Conservation (phyloP, 345 rosid species). For the Eucalyptus cladocalyx region DNA sequence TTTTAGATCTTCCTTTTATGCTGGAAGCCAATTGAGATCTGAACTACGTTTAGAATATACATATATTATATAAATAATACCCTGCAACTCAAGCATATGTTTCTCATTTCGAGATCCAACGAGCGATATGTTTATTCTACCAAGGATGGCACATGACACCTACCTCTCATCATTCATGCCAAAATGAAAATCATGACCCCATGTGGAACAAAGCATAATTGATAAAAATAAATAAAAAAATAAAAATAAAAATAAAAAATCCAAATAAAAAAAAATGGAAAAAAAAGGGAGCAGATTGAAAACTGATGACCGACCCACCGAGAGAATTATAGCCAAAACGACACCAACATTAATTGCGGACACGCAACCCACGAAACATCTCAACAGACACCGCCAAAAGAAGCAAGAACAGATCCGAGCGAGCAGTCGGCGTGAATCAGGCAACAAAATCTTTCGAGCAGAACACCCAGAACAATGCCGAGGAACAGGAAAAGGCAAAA, state of each 20-base stretch:
- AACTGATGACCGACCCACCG: background rate
- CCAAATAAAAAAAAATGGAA: background rate
- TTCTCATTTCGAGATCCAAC: background rate
- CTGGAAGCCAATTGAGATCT: background rate
- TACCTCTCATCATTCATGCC: background rate
- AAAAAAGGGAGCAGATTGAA: background rate
- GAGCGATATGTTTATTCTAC: background rate
- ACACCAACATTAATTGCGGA: background rate
- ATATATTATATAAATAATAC: background rate
- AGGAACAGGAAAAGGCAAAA: background rate
- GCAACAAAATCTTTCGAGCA: background rate
- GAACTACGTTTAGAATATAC: background rate
- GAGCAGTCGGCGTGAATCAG: background rate
- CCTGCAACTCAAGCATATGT: background rate
- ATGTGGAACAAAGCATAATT: background rate
- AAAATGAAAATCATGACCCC: background rate
- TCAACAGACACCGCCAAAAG: background rate
- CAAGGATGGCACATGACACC: background rate
- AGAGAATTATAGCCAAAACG: background rate
- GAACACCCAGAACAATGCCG: background rate
- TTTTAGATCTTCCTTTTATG: background rate
- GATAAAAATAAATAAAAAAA: background rate
- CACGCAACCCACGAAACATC: background rate
- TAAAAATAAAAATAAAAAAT: background rate
- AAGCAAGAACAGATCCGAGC: background rate